phyloP scores from a whole-genome alignment of 176 grass and related monocot species.

The Carex littledalei region DNA sequence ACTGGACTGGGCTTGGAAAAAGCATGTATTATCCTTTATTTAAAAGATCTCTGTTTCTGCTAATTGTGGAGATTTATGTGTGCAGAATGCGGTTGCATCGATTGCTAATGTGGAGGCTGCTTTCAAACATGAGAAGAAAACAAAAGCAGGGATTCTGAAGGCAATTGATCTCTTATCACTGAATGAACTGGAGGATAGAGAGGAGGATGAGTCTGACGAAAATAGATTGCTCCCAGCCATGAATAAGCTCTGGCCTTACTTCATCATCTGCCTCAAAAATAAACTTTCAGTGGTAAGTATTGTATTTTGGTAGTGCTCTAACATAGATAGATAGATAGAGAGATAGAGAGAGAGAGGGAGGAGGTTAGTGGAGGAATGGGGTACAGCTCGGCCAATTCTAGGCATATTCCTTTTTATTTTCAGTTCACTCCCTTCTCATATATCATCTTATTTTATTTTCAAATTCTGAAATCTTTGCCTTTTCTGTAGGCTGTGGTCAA shows the following conservation, averaged over 20 bases:
- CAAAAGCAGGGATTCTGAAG: conserved; percentile 61
- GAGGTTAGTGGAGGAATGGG: not conserved
- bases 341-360: not conserved
- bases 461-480: conserved; percentile 22
- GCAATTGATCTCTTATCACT: conserved; percentile 61
- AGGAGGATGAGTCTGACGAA: conserved; percentile 58
- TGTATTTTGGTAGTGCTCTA: not conserved
- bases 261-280: conserved; percentile 86
- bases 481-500: conserved; percentile 61
- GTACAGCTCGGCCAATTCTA: not conserved
- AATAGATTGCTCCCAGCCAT: conserved; percentile 86
- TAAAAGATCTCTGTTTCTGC: not conserved
- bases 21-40: conserved; percentile 17
- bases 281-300: conserved; percentile 71
- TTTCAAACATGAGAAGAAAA: conserved; percentile 69
- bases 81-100: conserved; percentile 57
- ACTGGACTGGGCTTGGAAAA: not conserved
- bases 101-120: conserved; percentile 81
- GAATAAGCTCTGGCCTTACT: conserved; percentile 94
- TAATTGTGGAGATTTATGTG: not conserved
- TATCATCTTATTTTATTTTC: conserved; percentile 7
- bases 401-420: conserved; percentile 15
- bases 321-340: no score
- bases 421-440: not conserved
- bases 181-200: conserved; percentile 63